Evolutionary conservation across 2,329 filamentous ascomycete species (phyloP), one percentile per base, ranked within the genome.

Genomic region (Penicillium sp.): DNA sequence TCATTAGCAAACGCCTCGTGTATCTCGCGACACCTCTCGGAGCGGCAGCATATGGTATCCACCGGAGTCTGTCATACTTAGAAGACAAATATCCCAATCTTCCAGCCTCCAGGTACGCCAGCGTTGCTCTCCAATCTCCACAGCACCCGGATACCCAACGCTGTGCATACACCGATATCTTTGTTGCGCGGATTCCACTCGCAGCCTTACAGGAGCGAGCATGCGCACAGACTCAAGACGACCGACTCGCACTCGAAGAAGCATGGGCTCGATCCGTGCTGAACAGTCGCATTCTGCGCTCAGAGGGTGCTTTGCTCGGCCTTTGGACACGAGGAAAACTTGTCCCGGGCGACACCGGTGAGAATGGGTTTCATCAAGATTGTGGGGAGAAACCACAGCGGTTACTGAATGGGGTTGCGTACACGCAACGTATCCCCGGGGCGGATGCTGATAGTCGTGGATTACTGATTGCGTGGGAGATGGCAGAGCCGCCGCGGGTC

Each of bases 51-150:
- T 62, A 61, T 47, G 46, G 53, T 43, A 51, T 53, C 9, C 56
- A 65, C 39, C 41, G 47, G 9, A 52, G 50, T 9, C 53, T 65
- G 2, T 53, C 25, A 43, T 35, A 50, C 8, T 58, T 66, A 1
- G 61, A 66, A 50, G 37, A 48, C 4, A 54, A 54, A 55, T 66
- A 66, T 38, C 62, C 63, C 28, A 44, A 49, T 11, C 47, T 57
- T 4, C 50, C 57, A 4, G 36, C 47, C 5, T 7, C 39, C 9
- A 24, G 39, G 45, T 26, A 34, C 48, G 29, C 50, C 11, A 66
- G 61, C 44, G 27, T 27, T 12, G 50, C 51, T 1, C 44, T 65
- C 1, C 45, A 45, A 34, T 55, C 52, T 3, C 56, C 63, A 1
- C 6, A 5, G 3, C 43, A 43, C 6, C 46, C 54, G n/a, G 9